Percentiles rank a stretch among this genome's conserved stretches.
Evolutionary conservation across 495 filamentous ascomycete genomes (phyloP).

Genomic region (Penicillium maclennaniae): DNA sequence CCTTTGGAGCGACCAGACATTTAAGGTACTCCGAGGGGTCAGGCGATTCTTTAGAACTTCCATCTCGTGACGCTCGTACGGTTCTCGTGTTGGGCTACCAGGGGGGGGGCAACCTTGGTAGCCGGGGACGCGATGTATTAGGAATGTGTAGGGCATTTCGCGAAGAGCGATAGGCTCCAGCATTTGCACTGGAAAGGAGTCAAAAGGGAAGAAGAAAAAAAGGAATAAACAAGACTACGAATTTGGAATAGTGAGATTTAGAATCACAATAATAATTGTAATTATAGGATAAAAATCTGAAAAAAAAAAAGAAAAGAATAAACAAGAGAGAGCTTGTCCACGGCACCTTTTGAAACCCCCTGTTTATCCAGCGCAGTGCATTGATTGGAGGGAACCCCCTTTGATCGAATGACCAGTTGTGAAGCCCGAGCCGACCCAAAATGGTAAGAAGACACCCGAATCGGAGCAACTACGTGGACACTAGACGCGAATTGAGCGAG

Average conservation of each 20-base stretch:
- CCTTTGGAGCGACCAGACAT: not conserved
- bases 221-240: no score
- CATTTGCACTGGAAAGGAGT: not conserved
- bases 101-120: conserved; percentile 14
- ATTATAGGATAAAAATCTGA: no score
- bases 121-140: not conserved
- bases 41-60: conserved; percentile 1
- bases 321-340: conserved; percentile 8
- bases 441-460: not conserved
- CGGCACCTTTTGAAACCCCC: conserved; percentile 4
- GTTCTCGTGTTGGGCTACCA: conserved; percentile 2
- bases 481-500: not conserved
- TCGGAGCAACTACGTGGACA: not conserved
- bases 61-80: conserved; percentile 16
- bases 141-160: conserved; percentile 12
- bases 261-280: no score
- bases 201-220: not conserved
- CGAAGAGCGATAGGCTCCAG: conserved; percentile 5
- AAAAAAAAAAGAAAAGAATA: not conserved
- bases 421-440: not conserved
- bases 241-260: no score
- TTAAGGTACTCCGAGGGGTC: not conserved
- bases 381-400: conserved; percentile 3
- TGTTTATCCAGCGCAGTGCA: not conserved
- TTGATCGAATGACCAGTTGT: conserved; percentile 1